Percentiles rank a stretch among this genome's conserved stretches.
Conservation (phyloP, 2,329 filamentous ascomycete genomes). For the Aureobasidium sp. region DNA sequence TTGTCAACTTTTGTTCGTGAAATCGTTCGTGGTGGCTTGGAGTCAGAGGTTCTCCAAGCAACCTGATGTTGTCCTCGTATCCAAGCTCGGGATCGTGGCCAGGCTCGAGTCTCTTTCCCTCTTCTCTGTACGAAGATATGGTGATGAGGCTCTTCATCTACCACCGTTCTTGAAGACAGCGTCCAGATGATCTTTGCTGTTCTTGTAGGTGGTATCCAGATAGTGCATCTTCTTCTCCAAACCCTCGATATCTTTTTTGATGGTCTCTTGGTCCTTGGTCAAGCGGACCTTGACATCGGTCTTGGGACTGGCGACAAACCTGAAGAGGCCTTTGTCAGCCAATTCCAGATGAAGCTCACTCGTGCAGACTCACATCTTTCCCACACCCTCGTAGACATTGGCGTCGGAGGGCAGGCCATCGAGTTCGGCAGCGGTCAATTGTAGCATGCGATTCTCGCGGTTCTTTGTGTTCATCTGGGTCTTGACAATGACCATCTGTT, state of each 20-base stretch:
- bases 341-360: neutral
- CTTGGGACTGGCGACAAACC: conserved; percentile 80
- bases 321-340: conserved; percentile 33
- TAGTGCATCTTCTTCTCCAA: conserved; percentile 87
- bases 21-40: neutral
- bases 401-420: conserved; percentile 67
- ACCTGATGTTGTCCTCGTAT: no score
- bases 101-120: no score
- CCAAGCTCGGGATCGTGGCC: no score
- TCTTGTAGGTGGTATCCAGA: conserved; percentile 90
- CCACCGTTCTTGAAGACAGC: conserved; percentile 61
- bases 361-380: conserved; percentile 73
- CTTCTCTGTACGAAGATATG: no score
- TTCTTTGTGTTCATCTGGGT: conserved; percentile 80
- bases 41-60: neutral
- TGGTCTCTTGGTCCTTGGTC: conserved; percentile 62
- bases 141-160: conserved; percentile 19
- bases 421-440: conserved; percentile 79
- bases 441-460: conserved; percentile 79
- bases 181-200: conserved; percentile 84
- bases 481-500: conserved; percentile 82
- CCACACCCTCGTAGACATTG: conserved; percentile 86
- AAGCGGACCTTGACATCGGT: conserved; percentile 69
- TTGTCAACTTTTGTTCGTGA: neutral
- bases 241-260: conserved; percentile 71